Conservation (phyloP, 495 filamentous ascomycete species). For the Glarea lozoyensis region DNA sequence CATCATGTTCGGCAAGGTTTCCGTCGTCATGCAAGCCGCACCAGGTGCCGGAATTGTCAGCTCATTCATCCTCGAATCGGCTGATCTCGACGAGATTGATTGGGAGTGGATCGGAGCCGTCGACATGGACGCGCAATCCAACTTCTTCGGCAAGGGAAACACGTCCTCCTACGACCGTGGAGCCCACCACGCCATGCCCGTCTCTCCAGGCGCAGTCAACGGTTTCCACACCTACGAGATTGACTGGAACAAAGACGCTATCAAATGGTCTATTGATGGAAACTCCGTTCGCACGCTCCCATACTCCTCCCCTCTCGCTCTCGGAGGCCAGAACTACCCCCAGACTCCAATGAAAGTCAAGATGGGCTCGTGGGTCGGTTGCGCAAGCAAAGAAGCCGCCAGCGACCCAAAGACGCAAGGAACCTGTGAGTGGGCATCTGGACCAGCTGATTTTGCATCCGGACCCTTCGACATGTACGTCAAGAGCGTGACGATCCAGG, state of each 20-base stretch:
- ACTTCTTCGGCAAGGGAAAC: constrained; percentile 91
- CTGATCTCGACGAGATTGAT: constrained; percentile 90
- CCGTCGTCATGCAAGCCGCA: constrained; percentile 61
- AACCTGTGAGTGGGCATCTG: constrained; percentile 83
- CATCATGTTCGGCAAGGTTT: constrained; percentile 77
- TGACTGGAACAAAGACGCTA: constrained; percentile 68
- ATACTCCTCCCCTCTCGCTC: constrained; percentile 38
- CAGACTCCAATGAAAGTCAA: constrained; percentile 87
- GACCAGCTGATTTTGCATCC: constrained; percentile 64
- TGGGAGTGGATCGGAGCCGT: constrained; percentile 73
- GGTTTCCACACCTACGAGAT: constrained; percentile 80
- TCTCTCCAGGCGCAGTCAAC: constrained; percentile 59
- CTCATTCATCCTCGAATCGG: constrained; percentile 80
- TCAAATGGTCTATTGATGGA: constrained; percentile 78
- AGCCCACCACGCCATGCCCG: constrained; percentile 52
- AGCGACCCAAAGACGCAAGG: constrained; percentile 61
- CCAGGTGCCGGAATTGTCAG: constrained; percentile 69
- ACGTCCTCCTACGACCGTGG: constrained; percentile 65
- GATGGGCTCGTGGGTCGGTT: constrained; percentile 63
- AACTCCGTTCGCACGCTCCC: constrained; percentile 57
- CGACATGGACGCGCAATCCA: constrained; percentile 63
- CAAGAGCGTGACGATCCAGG: constrained; percentile 63
- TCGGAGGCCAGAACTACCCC: constrained; percentile 64
- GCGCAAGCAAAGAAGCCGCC: constrained; percentile 38
- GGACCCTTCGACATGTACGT: constrained; percentile 85